A percentile compares a stretch with the other conserved stretches of the same genome.
Conservation (phyloP, 306 rosid species). For the Cicer bijugum region DNA sequence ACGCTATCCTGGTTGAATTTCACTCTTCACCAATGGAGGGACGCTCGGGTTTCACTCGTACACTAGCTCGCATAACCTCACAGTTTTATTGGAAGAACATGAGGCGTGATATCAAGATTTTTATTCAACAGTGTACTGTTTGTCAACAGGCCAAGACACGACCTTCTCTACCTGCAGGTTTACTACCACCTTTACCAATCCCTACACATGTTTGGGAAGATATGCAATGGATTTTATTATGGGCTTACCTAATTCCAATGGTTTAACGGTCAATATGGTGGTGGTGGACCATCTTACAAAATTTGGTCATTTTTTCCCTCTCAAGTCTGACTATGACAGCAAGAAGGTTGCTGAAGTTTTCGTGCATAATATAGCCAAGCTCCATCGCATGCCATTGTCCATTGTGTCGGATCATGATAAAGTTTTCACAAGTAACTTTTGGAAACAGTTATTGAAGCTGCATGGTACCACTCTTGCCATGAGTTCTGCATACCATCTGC, state of each 20-base stretch:
- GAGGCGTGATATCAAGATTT: too few relatives aligned
- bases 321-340: neutral
- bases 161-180: too few relatives aligned
- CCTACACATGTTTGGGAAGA: too few relatives aligned
- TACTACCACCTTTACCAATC: too few relatives aligned
- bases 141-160: too few relatives aligned
- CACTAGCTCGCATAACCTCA: too few relatives aligned
- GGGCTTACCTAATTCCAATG: neutral
- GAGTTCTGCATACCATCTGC: neutral
- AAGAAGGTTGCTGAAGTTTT: neutral
- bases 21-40: too few relatives aligned
- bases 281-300: neutral
- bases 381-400: neutral
- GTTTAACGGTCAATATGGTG: neutral
- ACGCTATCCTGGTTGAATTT: too few relatives aligned
- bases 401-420: neutral
- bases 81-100: too few relatives aligned
- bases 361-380: neutral
- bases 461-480: neutral
- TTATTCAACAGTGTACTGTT: too few relatives aligned
- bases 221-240: too few relatives aligned
- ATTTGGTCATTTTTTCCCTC: neutral
- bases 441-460: neutral
- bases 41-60: too few relatives aligned
- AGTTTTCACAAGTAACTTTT: neutral